These are phyloP conservation scores for Allomyces javanicus DNA, from an alignment of 192 early-diverging fungal species.

Conservation along the genomic window DNA sequence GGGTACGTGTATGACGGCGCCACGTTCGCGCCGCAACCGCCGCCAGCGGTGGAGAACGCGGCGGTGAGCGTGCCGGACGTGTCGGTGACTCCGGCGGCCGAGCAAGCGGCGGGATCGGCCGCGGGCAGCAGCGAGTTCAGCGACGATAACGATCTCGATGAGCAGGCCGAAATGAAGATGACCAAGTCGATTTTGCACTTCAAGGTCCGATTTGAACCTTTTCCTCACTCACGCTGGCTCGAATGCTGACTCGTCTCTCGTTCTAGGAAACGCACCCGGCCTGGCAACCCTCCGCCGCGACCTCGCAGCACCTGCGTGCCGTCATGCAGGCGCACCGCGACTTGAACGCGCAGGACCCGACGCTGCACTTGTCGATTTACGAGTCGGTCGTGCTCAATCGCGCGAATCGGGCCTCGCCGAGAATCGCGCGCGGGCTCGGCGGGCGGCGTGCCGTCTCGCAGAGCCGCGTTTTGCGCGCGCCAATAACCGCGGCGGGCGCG, in stretches of 20 bases:
- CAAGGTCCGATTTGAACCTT: background rate
- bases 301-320: background rate
- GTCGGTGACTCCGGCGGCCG: no score
- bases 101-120: no score
- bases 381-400: background rate
- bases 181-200: background rate
- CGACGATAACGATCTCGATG: background rate
- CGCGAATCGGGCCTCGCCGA: no score
- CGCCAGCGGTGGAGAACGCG: no score
- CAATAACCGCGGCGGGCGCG: no score
- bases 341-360: background rate
- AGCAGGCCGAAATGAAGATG: background rate
- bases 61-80: no score
- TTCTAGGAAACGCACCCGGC: background rate
- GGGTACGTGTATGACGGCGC: constrained; percentile 97
- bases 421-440: no score
- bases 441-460: no score
- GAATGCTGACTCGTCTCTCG: background rate
- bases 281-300: background rate
- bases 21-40: constrained; percentile 33
- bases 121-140: background rate
- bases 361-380: background rate
- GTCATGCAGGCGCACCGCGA: background rate
- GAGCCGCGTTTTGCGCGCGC: no score
- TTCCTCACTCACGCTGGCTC: background rate